Evolutionary conservation across 305 asterid genomes (phyloP).

Genomic region (Plantago rigida): DNA sequence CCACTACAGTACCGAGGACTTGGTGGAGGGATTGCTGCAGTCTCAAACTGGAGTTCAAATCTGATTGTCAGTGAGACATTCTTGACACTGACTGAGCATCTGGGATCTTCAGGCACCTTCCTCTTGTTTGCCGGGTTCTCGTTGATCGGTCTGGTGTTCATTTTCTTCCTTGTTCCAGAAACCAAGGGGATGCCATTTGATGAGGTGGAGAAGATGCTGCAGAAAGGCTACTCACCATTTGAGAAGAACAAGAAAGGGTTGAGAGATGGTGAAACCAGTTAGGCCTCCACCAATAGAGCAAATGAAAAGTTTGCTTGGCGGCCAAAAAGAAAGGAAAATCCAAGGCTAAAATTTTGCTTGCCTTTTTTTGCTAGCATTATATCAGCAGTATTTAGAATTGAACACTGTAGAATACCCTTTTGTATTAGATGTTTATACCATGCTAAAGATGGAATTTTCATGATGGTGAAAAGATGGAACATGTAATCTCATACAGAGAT

Average conservation of each 20-base stretch:
- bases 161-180: conserved; percentile 62
- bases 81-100: conserved; percentile 48
- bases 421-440: not conserved
- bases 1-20: conserved; percentile 58
- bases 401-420: not conserved
- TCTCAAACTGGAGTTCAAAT: conserved; percentile 62
- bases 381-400: too few species aligned
- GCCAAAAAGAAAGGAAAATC: too few species aligned
- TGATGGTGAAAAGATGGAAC: too few species aligned
- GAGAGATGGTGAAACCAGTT: conserved; percentile 11
- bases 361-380: too few species aligned
- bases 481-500: not conserved
- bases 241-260: conserved; percentile 26
- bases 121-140: conserved; percentile 62
- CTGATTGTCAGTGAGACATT: conserved; percentile 52
- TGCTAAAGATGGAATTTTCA: too few species aligned
- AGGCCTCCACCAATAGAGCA: too few species aligned
- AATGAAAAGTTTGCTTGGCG: too few species aligned
- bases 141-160: conserved; percentile 35
- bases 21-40: conserved; percentile 70
- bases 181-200: conserved; percentile 61
- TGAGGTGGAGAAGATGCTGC: conserved; percentile 55
- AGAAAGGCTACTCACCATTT: conserved; percentile 47
- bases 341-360: not conserved
- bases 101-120: conserved; percentile 60